Conservation (phyloP, 1,284 basidiomycete species). For the Erythrobasidium hasegawianum region DNA sequence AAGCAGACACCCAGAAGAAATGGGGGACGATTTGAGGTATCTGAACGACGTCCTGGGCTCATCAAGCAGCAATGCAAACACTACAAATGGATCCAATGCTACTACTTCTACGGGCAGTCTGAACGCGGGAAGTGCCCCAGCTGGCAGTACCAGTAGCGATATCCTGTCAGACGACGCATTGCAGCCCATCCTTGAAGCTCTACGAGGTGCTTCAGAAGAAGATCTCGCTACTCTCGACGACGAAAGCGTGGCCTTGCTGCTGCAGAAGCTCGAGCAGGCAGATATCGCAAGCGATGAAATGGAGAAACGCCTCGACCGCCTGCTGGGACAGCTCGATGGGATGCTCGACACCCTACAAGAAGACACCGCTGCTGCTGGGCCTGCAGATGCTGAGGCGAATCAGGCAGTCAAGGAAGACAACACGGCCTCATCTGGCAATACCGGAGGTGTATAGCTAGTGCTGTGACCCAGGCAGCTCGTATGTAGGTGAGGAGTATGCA, state of each 20-base stretch:
- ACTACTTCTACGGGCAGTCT: background rate
- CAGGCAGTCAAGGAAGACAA: constrained; percentile 1
- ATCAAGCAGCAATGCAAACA: background rate
- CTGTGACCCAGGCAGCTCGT: no score
- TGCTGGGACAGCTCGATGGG: constrained; percentile 32
- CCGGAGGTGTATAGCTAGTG: no score
- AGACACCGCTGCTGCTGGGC: constrained; percentile 4
- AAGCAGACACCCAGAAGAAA: constrained; percentile 1
- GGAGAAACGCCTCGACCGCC: constrained; percentile 21
- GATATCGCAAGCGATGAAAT: constrained; percentile 24
- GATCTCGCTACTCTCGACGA: constrained; percentile 27
- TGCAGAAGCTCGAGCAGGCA: constrained; percentile 29
- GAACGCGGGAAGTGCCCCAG: constrained; percentile 7
- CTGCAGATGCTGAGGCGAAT: constrained; percentile 13
- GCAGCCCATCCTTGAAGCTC: constrained; percentile 25
- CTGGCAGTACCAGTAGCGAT: background rate
- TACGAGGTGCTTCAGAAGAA: constrained; percentile 12
- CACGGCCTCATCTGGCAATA: no score
- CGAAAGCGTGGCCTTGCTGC: constrained; percentile 14
- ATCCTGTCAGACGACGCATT: background rate
- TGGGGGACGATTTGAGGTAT: constrained; percentile 19
- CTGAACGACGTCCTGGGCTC: constrained; percentile 24
- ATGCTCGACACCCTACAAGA: constrained; percentile 15
- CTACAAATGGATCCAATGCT: background rate
- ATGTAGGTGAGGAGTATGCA: no score